Evolutionary conservation across 805 yeast species (phyloP), one percentile per base, ranked within the genome.

Genomic region (Hanseniaspora osmophila): DNA sequence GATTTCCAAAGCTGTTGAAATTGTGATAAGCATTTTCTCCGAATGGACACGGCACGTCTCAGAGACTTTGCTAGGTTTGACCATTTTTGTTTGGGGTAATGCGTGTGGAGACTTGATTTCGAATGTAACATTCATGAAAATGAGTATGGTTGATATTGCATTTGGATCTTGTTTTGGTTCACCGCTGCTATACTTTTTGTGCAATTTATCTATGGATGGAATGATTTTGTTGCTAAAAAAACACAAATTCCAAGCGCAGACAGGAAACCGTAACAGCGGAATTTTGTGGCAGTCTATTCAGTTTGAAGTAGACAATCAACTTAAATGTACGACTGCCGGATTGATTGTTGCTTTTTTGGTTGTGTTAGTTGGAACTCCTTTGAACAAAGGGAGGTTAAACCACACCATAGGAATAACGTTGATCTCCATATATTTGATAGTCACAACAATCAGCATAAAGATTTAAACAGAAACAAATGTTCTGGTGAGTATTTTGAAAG

Each of bases 141-240:
- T 84, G 70, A 95, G 95, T 0, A 78, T 76, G 64, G 84, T 95
- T 0, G 70, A 82, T 41, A 83, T 90, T 83, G 96, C 96, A 0
- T 67, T 92, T n/a, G 84, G 92, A 29, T 96, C 96, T 0, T 88
- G 97, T 56, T 82, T 88, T 59, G 97, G 96, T 0, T 86, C 96
- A 1, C 97, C 97, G 0, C 63, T 90, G 47, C 60, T 92, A 38
- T 81, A 87, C 44, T 66, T 82, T 39, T 65, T 92, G 10, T 68
- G 88, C 37, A 94, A 96, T 0, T 64, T 90, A 48, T 96, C 96
- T 0, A 55, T 80, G 5, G 81, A 84, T 52, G 87, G 90, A 0
- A 49, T 84, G 32, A 48, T 78, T 7, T 62, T 63, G 44, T 10
- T 52, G 3, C 40, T 43, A 10, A 33, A 41, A 15, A 22, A 39